These are phyloP conservation scores for Crithidia sp. DNA, from an alignment of 208 protist genomes.

Conservation along the genomic window DNA sequence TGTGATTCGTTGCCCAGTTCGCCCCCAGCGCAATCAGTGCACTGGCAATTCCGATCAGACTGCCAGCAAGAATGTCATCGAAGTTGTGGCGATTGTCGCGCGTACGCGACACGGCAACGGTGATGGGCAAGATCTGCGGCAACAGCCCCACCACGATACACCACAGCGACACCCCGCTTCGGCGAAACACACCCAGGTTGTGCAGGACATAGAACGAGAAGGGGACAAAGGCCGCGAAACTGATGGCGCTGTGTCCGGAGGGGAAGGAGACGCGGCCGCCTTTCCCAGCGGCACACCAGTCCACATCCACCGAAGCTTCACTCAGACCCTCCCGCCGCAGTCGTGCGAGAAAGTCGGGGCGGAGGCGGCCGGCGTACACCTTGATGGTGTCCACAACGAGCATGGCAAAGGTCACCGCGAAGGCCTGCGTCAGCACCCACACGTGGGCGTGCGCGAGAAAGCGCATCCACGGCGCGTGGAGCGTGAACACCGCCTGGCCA, in stretches of 20 bases:
- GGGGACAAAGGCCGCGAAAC: conserved; percentile 72
- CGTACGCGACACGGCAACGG: conserved; percentile 76
- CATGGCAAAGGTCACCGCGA: conserved; percentile 50
- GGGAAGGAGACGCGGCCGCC: conserved; percentile 88
- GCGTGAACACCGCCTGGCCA: neutral
- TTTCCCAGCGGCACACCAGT: conserved; percentile 39
- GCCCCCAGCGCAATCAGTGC: conserved; percentile 48
- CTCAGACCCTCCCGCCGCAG: conserved; percentile 30
- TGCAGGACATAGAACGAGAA: conserved; percentile 76
- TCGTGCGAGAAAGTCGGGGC: conserved; percentile 66
- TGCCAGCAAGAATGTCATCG: conserved; percentile 75
- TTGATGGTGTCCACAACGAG: conserved; percentile 57
- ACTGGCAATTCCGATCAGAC: conserved; percentile 33
- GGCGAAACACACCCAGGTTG: conserved; percentile 45
- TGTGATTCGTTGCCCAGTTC: conserved; percentile 5
- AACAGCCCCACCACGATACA: conserved; percentile 44
- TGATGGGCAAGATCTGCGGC: conserved; percentile 60
- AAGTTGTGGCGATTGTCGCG: conserved; percentile 86
- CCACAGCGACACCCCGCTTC: conserved; percentile 43
- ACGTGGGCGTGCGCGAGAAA: conserved; percentile 43
- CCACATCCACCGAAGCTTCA: conserved; percentile 2
- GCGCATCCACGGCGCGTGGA: conserved; percentile 17
- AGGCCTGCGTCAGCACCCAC: conserved; percentile 63
- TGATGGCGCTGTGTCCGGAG: conserved; percentile 86
- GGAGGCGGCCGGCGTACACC: conserved; percentile 66